phyloP scores from a whole-genome alignment of 2,329 filamentous ascomycete genomes.

The Phoma sp. region DNA sequence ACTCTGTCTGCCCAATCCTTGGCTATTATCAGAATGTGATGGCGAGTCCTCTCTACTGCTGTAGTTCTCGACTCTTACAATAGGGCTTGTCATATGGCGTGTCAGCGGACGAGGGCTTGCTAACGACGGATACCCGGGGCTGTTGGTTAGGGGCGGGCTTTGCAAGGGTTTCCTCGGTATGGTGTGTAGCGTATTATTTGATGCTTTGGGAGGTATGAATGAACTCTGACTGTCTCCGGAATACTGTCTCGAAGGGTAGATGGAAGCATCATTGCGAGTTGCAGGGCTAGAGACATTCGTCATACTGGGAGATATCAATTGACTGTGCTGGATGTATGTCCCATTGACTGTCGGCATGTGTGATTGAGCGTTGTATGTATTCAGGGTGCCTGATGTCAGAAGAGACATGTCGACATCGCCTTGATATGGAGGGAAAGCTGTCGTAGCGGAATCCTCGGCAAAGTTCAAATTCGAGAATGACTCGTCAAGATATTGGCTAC shows the following conservation, averaged over 20 bases:
- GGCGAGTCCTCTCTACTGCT: constrained; percentile 44
- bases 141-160: constrained; percentile 48
- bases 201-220: constrained; percentile 37
- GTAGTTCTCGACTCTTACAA: constrained; percentile 48
- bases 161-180: constrained; percentile 45
- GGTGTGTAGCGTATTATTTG: constrained; percentile 27
- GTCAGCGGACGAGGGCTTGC: constrained; percentile 35
- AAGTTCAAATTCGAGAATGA: constrained; percentile 37
- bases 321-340: constrained; percentile 34
- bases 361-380: constrained; percentile 40
- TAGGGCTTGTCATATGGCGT: constrained; percentile 46
- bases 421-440: constrained; percentile 32
- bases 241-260: constrained; percentile 28
- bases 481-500: constrained; percentile 39
- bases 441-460: constrained; percentile 29
- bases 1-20: constrained; percentile 44
- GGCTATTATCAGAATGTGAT: constrained; percentile 41
- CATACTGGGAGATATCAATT: constrained; percentile 44
- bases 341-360: constrained; percentile 27
- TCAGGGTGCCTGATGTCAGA: constrained; percentile 34
- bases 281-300: constrained; percentile 48
- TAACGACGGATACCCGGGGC: constrained; percentile 37
- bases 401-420: constrained; percentile 35
- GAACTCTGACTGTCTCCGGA: constrained; percentile 24
- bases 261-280: constrained; percentile 36